Conservation (phyloP, 768 basidiomycete genomes). For the Trametopsis cervina region DNA sequence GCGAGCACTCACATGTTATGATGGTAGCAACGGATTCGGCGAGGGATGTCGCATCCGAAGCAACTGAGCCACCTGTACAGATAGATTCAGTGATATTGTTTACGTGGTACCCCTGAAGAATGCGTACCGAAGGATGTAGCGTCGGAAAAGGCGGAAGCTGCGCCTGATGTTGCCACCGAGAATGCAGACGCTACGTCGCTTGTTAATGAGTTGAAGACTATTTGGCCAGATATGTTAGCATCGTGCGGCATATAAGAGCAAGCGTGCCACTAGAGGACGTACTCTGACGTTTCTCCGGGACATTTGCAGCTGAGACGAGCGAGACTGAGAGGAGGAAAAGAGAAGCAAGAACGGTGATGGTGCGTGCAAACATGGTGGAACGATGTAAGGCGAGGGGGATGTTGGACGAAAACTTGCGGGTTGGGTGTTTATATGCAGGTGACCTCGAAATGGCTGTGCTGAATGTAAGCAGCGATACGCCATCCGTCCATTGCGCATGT, state of each 20-base stretch:
- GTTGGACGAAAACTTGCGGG: slow-evolving; percentile 3
- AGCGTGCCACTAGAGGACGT: slow-evolving; percentile 11
- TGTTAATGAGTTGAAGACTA: slow-evolving; percentile 31
- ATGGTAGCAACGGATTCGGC: slow-evolving; percentile 26
- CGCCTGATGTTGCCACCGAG: slow-evolving; percentile 23
- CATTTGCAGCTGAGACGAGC: slow-evolving; percentile 26
- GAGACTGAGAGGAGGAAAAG: slow-evolving; percentile 27
- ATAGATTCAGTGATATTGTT: neutral
- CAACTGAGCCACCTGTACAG: slow-evolving; percentile 13
- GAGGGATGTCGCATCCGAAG: slow-evolving; percentile 1
- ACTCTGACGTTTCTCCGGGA: slow-evolving; percentile 40
- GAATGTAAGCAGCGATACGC: too few species aligned
- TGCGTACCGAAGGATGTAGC: slow-evolving; percentile 19
- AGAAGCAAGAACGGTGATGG: slow-evolving; percentile 15
- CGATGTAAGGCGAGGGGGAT: slow-evolving; percentile 9
- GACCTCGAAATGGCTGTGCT: too few species aligned
- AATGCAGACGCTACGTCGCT: slow-evolving; percentile 32
- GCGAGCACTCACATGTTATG: slow-evolving; percentile 21
- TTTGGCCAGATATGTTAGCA: neutral
- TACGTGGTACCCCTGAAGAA: neutral
- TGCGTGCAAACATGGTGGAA: slow-evolving; percentile 32
- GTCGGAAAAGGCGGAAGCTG: slow-evolving; percentile 31
- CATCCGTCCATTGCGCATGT: too few species aligned
- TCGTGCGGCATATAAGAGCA: neutral
- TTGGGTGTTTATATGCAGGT: too few species aligned